Percentiles rank a stretch among this genome's conserved stretches.
phyloP scores from a whole-genome alignment of 371 early-diverging fungal species.

The Circinella minor region DNA sequence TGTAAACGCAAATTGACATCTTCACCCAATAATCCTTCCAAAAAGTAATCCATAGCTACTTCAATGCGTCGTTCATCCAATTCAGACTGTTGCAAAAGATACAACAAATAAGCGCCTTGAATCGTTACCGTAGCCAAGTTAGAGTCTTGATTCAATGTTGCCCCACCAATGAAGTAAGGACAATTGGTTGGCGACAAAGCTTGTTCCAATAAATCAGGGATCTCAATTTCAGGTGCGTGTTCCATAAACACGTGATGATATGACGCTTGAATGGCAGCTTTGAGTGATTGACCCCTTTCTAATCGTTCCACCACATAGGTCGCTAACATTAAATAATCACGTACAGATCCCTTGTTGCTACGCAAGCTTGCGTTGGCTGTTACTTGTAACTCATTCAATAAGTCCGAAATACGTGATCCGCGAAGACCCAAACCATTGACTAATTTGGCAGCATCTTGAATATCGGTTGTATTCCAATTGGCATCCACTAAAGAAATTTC shows the following conservation, averaged over 20 bases:
- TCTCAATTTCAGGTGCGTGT: constrained; percentile 26
- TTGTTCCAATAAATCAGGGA: constrained; percentile 23
- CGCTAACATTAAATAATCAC: constrained; percentile 59
- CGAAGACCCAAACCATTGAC: constrained; percentile 62
- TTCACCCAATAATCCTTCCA: constrained; percentile 54
- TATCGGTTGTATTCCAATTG: constrained; percentile 40
- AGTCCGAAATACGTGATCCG: constrained; percentile 40
- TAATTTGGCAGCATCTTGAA: constrained; percentile 50
- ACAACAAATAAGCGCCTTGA: constrained; percentile 66
- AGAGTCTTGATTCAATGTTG: constrained; percentile 59
- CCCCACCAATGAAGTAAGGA: constrained; percentile 63
- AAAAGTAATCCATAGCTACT: constrained; percentile 59
- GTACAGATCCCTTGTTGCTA: constrained; percentile 52
- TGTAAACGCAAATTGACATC: constrained; percentile 52
- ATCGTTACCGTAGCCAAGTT: constrained; percentile 57
- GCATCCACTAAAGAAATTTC: constrained; percentile 79
- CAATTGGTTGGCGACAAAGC: constrained; percentile 51
- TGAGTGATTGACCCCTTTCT: constrained; percentile 67
- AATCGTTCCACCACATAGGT: constrained; percentile 68
- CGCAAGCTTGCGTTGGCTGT: constrained; percentile 37
- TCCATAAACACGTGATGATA: constrained; percentile 58
- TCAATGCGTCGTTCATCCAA: constrained; percentile 41
- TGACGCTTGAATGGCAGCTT: constrained; percentile 55
- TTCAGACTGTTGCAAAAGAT: constrained; percentile 41
- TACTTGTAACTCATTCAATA: constrained; percentile 39